Percentiles rank a stretch among this genome's conserved stretches.
Conservation (phyloP, 2,329 filamentous ascomycete species). For the Cryphonectria naterciae region DNA sequence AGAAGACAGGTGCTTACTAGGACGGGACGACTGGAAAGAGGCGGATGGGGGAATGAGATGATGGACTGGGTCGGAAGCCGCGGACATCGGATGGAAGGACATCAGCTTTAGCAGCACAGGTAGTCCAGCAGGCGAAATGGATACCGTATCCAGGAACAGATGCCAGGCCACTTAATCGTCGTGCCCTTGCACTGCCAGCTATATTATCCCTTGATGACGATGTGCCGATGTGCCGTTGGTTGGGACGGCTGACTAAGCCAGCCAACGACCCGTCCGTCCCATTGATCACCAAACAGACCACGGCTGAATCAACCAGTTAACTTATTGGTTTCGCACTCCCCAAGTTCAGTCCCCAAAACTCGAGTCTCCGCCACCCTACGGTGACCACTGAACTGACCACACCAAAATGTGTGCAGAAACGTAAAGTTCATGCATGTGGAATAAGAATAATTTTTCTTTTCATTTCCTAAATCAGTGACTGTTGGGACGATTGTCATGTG, state of each 20-base stretch:
- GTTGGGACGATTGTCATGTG: background rate
- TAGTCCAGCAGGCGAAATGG: background rate
- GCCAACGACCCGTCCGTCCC: background rate
- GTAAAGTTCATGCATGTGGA: background rate
- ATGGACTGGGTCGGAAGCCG: background rate
- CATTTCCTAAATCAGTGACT: background rate
- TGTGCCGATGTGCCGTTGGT: background rate
- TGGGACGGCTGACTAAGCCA: background rate
- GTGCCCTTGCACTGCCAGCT: background rate
- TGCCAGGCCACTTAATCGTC: background rate
- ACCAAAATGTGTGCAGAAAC: background rate
- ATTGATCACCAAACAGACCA: background rate
- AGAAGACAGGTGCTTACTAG: background rate
- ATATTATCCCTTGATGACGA: background rate
- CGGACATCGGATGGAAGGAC: background rate
- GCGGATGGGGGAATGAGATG: background rate
- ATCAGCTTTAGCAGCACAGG: conserved; percentile 7
- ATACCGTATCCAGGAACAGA: background rate
- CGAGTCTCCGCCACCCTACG: background rate
- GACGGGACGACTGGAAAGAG: background rate
- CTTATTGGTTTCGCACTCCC: background rate
- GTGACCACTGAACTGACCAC: background rate
- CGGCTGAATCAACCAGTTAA: background rate
- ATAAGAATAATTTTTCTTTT: background rate
- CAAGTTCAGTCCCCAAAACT: background rate